phyloP scores from a whole-genome alignment of 495 filamentous ascomycete genomes.

The Neurospora tetrasperma region DNA sequence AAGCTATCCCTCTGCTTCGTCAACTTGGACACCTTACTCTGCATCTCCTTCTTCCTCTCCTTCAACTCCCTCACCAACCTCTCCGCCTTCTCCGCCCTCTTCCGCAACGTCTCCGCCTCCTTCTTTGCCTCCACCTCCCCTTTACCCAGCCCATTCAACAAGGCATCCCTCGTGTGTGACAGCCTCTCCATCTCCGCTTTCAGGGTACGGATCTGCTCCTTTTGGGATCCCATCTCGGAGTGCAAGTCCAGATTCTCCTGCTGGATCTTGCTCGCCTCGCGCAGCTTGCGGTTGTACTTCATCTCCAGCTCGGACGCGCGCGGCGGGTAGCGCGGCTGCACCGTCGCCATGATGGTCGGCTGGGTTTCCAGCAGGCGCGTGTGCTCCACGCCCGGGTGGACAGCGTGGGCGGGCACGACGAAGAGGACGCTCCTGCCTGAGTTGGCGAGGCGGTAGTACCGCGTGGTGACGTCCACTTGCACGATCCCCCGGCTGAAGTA shows the following conservation, averaged over 20 bases:
- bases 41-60: conserved; percentile 6
- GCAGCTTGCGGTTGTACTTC: conserved; percentile 12
- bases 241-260: conserved; percentile 1
- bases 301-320: conserved; percentile 27
- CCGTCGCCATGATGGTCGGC: conserved; percentile 35
- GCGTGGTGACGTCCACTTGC: conserved; percentile 30
- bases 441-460: conserved; percentile 36
- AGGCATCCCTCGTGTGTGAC: conserved; percentile 7
- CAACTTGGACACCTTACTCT: not conserved
- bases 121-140: conserved; percentile 5
- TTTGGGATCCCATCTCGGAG: not conserved
- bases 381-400: conserved; percentile 31
- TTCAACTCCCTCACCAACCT: conserved; percentile 5
- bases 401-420: conserved; percentile 36
- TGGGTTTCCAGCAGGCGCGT: conserved; percentile 32
- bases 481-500: conserved; percentile 30
- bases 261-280: conserved; percentile 7
- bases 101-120: conserved; percentile 5
- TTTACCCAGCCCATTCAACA: conserved; percentile 14
- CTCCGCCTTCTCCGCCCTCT: conserved; percentile 1
- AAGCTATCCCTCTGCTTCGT: not conserved
- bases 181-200: conserved; percentile 12
- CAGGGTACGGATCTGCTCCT: conserved; percentile 9
- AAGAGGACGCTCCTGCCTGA: conserved; percentile 35
- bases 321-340: conserved; percentile 25